phyloP scores from a whole-genome alignment of 2,329 filamentous ascomycete genomes.

The Penicillium sp. region DNA sequence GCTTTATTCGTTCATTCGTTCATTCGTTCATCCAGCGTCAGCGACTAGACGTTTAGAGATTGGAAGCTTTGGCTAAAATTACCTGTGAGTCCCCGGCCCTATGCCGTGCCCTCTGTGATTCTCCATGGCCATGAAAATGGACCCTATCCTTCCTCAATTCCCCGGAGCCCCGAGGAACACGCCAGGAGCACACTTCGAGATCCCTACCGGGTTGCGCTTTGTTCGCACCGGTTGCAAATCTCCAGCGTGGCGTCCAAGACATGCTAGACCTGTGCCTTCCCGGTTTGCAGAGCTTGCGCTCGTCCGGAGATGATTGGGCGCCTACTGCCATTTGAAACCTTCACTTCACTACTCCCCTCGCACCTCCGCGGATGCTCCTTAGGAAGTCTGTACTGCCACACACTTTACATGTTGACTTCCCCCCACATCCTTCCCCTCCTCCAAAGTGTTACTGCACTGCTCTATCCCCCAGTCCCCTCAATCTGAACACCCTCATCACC shows the following conservation, averaged over 20 bases:
- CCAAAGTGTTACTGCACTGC: too few relatives aligned
- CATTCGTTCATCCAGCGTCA: constrained; percentile 23
- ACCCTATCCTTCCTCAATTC: background rate
- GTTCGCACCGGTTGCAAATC: constrained; percentile 24
- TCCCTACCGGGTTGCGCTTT: constrained; percentile 22
- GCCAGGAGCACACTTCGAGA: constrained; percentile 18
- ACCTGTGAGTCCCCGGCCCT: constrained; percentile 19
- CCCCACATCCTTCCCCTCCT: constrained; percentile 8
- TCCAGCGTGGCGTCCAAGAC: constrained; percentile 30
- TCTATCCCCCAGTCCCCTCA: too few relatives aligned
- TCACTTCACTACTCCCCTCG: constrained; percentile 6
- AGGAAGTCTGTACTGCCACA: constrained; percentile 20
- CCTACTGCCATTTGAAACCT: background rate
- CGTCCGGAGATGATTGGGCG: constrained; percentile 14
- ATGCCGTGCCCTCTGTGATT: constrained; percentile 3
- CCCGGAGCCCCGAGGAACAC: constrained; percentile 12
- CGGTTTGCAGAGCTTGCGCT: constrained; percentile 26
- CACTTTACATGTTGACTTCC: constrained; percentile 8
- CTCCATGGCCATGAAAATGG: constrained; percentile 4
- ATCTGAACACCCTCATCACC: constrained; percentile 9
- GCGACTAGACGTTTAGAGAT: constrained; percentile 15
- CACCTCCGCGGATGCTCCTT: constrained; percentile 1
- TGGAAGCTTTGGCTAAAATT: constrained; percentile 18
- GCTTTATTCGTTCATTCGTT: too few relatives aligned
- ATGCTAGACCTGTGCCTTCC: constrained; percentile 32